phyloP scores from a whole-genome alignment of 2,329 filamentous ascomycete species.

The Aspergillus pseudoterreus region DNA sequence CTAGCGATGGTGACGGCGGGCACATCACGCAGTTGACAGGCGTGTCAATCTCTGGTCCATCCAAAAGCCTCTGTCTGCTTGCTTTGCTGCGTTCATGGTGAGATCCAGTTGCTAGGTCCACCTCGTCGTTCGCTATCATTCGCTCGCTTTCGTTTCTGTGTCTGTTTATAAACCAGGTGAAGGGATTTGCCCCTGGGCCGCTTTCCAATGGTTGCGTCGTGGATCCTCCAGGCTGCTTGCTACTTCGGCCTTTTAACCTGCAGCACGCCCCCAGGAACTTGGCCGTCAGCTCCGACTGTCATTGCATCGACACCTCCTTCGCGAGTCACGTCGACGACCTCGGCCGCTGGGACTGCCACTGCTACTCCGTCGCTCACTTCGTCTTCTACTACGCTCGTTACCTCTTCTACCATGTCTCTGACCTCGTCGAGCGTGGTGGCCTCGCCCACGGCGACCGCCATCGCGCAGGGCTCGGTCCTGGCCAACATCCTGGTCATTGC shows the following conservation, averaged over 20 bases:
- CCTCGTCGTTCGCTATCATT: conserved; percentile 14
- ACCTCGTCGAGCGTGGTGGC: conserved; percentile 13
- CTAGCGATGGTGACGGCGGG: not conserved
- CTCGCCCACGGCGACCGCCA: conserved; percentile 16
- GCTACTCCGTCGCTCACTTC: conserved; percentile 8
- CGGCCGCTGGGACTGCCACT: conserved; percentile 8
- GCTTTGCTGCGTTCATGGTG: conserved; percentile 4
- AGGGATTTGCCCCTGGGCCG: conserved; percentile 9
- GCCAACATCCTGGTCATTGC: conserved; percentile 56
- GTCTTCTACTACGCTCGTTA: conserved; percentile 11
- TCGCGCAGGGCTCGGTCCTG: conserved; percentile 22
- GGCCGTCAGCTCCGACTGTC: conserved; percentile 23
- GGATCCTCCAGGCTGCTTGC: conserved; percentile 21
- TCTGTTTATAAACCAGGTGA: conserved; percentile 10
- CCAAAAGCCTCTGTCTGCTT: not conserved
- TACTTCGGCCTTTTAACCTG: conserved; percentile 32
- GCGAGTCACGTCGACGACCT: conserved; percentile 3
- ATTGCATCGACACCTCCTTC: conserved; percentile 17
- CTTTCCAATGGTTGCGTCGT: conserved; percentile 22
- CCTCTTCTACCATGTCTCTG: conserved; percentile 21
- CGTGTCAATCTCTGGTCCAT: conserved; percentile 4
- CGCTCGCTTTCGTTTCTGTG: conserved; percentile 3
- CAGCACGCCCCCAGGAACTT: conserved; percentile 26
- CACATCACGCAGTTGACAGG: not conserved
- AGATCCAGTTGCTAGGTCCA: conserved; percentile 1